A percentile compares a stretch with the other conserved stretches of the same genome.
Conservation (phyloP, 441 rosid species). For the Euphorbia celastroides region DNA sequence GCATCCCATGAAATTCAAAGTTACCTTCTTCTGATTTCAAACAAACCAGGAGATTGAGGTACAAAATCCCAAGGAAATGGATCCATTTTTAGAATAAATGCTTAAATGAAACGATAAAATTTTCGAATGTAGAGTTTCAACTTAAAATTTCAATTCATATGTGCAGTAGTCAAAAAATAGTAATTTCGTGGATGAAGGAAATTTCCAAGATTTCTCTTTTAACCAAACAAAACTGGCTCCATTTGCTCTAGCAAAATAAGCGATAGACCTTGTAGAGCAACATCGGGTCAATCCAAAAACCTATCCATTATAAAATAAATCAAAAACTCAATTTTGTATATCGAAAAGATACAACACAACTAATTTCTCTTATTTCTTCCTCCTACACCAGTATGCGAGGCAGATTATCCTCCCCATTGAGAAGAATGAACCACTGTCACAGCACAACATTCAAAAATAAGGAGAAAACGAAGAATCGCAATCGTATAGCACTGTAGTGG, state of each 20-base stretch:
- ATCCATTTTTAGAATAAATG: too few relatives aligned
- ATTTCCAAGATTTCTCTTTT: too few relatives aligned
- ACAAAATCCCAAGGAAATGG: too few relatives aligned
- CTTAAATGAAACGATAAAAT: too few relatives aligned
- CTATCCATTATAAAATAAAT: background rate
- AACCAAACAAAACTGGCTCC: background rate
- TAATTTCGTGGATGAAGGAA: too few relatives aligned
- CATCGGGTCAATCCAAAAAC: background rate
- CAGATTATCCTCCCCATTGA: conserved; percentile 14
- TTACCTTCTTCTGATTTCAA: too few relatives aligned
- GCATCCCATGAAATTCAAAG: too few relatives aligned
- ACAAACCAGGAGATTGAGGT: too few relatives aligned
- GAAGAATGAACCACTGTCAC: conserved; percentile 24
- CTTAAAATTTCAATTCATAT: too few relatives aligned
- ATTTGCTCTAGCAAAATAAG: background rate
- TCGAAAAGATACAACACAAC: conserved; percentile 9
- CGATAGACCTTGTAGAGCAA: background rate
- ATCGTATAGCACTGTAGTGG: conserved; percentile 8
- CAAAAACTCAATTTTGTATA: conserved; percentile 1
- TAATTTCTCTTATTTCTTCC: conserved; percentile 20
- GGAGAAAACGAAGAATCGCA: conserved; percentile 6
- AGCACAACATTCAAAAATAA: background rate
- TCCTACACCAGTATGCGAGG: background rate
- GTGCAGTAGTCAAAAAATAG: too few relatives aligned
- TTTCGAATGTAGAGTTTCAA: too few relatives aligned